phyloP scores from a whole-genome alignment of 305 asterid genomes.

The Stenogyne calaminthoides region DNA sequence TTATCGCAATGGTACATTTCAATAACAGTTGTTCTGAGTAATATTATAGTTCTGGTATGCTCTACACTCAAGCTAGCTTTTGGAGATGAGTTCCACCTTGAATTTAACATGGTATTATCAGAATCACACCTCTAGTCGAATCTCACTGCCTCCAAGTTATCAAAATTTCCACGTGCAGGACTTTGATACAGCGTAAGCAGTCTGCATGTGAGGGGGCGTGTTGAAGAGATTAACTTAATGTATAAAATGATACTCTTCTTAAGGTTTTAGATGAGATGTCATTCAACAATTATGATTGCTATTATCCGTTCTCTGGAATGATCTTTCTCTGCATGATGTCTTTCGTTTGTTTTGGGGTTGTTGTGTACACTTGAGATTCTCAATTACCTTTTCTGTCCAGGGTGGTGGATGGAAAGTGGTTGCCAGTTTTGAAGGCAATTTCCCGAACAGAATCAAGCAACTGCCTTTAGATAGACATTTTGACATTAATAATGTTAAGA shows the following conservation, averaged over 20 bases:
- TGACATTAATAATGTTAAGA: conserved; percentile 85
- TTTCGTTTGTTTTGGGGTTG: conserved; percentile 5
- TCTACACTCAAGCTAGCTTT: not conserved
- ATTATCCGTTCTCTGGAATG: not conserved
- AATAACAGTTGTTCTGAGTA: not conserved
- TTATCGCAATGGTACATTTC: not conserved
- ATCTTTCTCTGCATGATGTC: not conserved
- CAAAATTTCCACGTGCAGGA: not conserved
- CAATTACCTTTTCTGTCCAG: conserved; percentile 39
- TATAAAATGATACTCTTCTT: not conserved
- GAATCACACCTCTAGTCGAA: not conserved
- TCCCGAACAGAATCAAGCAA: conserved; percentile 90
- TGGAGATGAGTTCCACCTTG: not conserved
- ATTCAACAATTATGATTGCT: not conserved
- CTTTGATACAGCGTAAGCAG: not conserved
- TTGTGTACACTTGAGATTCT: conserved; percentile 10
- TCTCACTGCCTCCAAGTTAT: not conserved
- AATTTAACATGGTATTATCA: not conserved
- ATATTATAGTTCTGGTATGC: not conserved
- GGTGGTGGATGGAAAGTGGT: conserved; percentile 97
- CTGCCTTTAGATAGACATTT: conserved; percentile 91
- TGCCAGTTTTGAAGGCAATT: conserved; percentile 93
- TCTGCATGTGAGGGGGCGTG: not conserved
- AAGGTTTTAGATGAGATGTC: not conserved
- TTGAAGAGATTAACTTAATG: not conserved